A percentile compares a stretch with the other conserved stretches of the same genome.
Evolutionary conservation across 345 rosid species (phyloP).

Genomic region (Lepidium aucheri): DNA sequence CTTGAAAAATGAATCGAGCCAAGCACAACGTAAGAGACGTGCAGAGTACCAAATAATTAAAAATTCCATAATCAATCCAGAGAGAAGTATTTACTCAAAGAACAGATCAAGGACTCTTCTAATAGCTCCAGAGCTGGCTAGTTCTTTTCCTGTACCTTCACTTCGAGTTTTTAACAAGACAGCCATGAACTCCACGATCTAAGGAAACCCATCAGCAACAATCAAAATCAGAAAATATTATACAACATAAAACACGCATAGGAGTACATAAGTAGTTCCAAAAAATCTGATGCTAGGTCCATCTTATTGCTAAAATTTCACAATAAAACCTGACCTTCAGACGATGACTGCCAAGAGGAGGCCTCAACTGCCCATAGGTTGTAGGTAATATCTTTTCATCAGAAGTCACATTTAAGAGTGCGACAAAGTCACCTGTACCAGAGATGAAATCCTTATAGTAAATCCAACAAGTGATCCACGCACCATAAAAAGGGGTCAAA

Average conservation of each 20-base stretch:
- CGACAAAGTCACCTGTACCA: slow-evolving; percentile 66
- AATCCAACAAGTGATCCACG: background rate
- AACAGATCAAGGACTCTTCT: slow-evolving; percentile 61
- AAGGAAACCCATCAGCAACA: slow-evolving; percentile 11
- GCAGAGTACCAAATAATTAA: background rate
- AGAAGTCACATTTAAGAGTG: slow-evolving; percentile 55
- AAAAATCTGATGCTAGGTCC: background rate
- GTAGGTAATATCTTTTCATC: slow-evolving; percentile 89
- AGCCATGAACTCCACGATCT: slow-evolving; percentile 97
- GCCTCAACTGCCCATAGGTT: slow-evolving; percentile 83
- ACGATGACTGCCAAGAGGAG: slow-evolving; percentile 97
- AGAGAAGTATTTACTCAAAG: slow-evolving; percentile 55
- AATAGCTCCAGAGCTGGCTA: slow-evolving; percentile 81
- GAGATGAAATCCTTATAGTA: slow-evolving; percentile 1
- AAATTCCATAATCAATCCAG: slow-evolving; percentile 6
- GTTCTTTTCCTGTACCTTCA: slow-evolving; percentile 76
- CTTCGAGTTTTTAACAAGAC: slow-evolving; percentile 69
- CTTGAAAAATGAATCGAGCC: slow-evolving; percentile 8
- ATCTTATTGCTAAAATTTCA: background rate
- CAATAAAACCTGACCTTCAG: slow-evolving; percentile 54
- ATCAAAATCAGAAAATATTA: background rate
- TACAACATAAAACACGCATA: background rate
- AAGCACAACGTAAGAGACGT: background rate
- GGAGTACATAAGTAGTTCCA: background rate
- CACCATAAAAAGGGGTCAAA: slow-evolving; percentile 4